A percentile compares a stretch with the other conserved stretches of the same genome.
These are phyloP conservation scores for Trichosanthes cucumerina DNA, from an alignment of 306 rosid species.

Conservation along the genomic window DNA sequence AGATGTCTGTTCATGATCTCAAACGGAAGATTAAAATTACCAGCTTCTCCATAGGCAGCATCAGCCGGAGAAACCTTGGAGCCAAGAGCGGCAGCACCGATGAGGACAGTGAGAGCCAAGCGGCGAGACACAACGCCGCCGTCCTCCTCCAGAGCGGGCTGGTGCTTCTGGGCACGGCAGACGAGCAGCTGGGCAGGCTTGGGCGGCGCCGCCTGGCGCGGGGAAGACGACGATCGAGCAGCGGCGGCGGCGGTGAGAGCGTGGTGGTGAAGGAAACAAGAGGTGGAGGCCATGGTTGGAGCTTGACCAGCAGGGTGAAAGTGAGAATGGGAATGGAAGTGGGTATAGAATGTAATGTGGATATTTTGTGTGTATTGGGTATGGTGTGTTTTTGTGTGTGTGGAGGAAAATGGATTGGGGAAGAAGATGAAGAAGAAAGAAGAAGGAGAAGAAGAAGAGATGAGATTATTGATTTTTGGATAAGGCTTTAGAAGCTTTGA, in stretches of 20 bases:
- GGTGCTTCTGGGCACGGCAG: conserved; percentile 73
- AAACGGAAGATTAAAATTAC: conserved; percentile 15
- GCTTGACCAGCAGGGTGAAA: background rate
- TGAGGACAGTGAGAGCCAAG: conserved; percentile 71
- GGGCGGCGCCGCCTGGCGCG: conserved; percentile 35
- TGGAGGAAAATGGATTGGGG: conserved; percentile 24
- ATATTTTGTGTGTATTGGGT: background rate
- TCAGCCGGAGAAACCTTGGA: conserved; percentile 85
- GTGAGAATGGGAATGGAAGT: background rate
- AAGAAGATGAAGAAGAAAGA: background rate
- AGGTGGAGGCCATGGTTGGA: conserved; percentile 62
- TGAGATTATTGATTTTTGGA: conserved; percentile 50
- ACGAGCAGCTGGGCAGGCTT: conserved; percentile 38
- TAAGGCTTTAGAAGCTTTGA: conserved; percentile 37
- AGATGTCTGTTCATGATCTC: background rate
- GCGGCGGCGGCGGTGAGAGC: conserved; percentile 44
- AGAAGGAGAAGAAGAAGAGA: conserved; percentile 15
- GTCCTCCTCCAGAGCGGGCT: conserved; percentile 33
- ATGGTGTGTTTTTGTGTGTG: background rate
- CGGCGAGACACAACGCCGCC: conserved; percentile 48
- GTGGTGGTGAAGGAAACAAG: conserved; percentile 81
- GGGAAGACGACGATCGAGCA: conserved; percentile 31
- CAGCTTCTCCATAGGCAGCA: conserved; percentile 94
- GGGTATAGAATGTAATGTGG: background rate
- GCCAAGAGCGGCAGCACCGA: conserved; percentile 82